Evolutionary conservation across 805 yeast species (phyloP), one percentile per base, ranked within the genome.

Genomic region (Starmerella floricola): DNA sequence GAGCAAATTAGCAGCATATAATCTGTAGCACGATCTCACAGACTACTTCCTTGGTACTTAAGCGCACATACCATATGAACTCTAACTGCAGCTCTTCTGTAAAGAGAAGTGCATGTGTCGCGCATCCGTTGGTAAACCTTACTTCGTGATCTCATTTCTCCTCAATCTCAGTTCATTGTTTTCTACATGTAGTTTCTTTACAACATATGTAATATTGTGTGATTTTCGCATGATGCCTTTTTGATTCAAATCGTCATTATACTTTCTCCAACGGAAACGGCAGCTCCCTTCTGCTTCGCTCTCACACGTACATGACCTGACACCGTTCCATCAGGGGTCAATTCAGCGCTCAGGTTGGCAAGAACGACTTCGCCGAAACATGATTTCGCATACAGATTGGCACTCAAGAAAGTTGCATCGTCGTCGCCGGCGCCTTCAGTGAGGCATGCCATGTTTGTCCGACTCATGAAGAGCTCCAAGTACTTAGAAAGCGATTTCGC

Each of bases 331-430:
- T 88, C 87, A 44, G 70, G 71, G 8, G 73, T 65, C 64, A 77
- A 78, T 63, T 93, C 98, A 57, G 91, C 81, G 65, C 95, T 84
- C 62, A 91, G 67, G 59, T 93, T 91, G 42, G 97, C 97, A 57
- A 91, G 71, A 0, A 96, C 97, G 60, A 88, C 96, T 64, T 91
- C 99, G 35, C 98, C 98, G 62, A 91, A 91, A 12, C 94, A 77
- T 6, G 94, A 82, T 53, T 79, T 76, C 2, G 96, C 85, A 58
- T 88, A 91, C 57, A 91, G 66, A 60, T 93, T 91, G 41, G 98
- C 97, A 52, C 94, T 81, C 57, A 93, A 69, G 65, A 91, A 93
- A 56, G 78, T 82, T 28, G 50, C 51, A 15, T 40, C 60, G 16
- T 55, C 61, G 33, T 50, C 55, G 55, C 79, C 72, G n/a, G 94